A percentile compares a stretch with the other conserved stretches of the same genome.
phyloP scores from a whole-genome alignment of 345 rosid species.

The Acer saccharum region DNA sequence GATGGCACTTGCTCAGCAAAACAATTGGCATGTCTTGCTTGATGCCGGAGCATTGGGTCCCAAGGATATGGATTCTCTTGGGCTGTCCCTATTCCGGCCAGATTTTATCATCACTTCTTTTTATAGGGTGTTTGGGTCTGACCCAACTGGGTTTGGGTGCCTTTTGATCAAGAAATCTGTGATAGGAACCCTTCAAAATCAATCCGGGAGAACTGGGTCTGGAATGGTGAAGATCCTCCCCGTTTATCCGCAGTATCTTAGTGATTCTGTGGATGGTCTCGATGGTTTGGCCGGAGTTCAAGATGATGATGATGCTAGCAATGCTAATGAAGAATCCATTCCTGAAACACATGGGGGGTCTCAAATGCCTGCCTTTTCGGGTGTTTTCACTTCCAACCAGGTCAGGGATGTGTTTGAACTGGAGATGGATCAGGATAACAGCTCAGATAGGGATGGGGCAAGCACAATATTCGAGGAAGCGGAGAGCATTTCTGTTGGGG shows the following conservation, averaged over 20 bases:
- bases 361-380: slow-evolving; percentile 78
- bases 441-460: slow-evolving; percentile 76
- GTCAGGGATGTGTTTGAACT: slow-evolving; percentile 81
- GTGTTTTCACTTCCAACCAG: slow-evolving; percentile 70
- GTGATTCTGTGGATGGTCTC: slow-evolving; percentile 77
- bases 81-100: slow-evolving; percentile 80
- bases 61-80: slow-evolving; percentile 89
- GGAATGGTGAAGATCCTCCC: slow-evolving; percentile 84
- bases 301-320: slow-evolving; percentile 39
- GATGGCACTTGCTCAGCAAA: slow-evolving; percentile 89
- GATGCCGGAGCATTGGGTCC: slow-evolving; percentile 89
- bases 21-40: slow-evolving; percentile 80
- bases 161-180: slow-evolving; percentile 85
- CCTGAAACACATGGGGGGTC: slow-evolving; percentile 43
- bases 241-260: slow-evolving; percentile 62
- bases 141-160: slow-evolving; percentile 86
- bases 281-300: slow-evolving; percentile 53
- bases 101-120: slow-evolving; percentile 86
- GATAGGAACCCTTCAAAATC: slow-evolving; percentile 70
- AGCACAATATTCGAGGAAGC: slow-evolving; percentile 81
- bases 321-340: slow-evolving; percentile 40
- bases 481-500: slow-evolving; percentile 78
- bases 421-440: slow-evolving; percentile 67
- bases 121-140: slow-evolving; percentile 73
- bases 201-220: slow-evolving; percentile 62